These are phyloP conservation scores for Priceomyces haplophilus DNA, from an alignment of 805 yeast species.

Conservation along the genomic window DNA sequence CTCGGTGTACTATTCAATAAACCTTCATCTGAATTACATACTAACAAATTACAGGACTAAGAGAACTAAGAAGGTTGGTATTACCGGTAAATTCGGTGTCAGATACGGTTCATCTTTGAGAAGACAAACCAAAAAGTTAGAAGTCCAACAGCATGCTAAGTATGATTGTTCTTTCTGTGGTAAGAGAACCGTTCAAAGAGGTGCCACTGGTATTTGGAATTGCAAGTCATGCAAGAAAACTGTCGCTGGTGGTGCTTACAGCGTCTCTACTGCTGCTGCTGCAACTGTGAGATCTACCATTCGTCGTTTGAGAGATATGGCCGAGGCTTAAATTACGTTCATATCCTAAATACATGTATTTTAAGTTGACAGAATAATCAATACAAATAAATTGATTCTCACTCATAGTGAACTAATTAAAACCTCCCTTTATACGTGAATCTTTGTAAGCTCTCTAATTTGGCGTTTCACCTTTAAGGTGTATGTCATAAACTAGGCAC, in stretches of 20 bases:
- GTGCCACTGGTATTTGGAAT: constrained; percentile 98
- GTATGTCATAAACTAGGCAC: no score
- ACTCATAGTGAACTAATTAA: constrained; percentile 6
- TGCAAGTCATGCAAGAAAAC: constrained; percentile 94
- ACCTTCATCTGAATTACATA: constrained; percentile 20
- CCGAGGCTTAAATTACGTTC: constrained; percentile 80
- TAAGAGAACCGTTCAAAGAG: constrained; percentile 96
- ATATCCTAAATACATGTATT: constrained; percentile 14
- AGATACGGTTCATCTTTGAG: constrained; percentile 99
- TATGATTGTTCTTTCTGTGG: constrained; percentile 99
- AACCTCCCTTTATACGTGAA: background rate
- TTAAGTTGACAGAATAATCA: constrained; percentile 17
- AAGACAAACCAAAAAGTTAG: constrained; percentile 99
- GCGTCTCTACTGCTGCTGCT: constrained; percentile 99
- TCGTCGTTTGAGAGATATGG: constrained; percentile 99
- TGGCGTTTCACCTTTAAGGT: no score
- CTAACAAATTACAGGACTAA: constrained; percentile 79
- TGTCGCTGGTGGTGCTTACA: constrained; percentile 99
- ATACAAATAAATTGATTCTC: background rate
- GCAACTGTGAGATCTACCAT: constrained; percentile 99
- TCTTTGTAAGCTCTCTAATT: no score
- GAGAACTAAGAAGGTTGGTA: constrained; percentile 99
- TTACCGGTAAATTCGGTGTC: constrained; percentile 99
- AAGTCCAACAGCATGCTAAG: constrained; percentile 97
- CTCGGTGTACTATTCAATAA: no score